phyloP scores from a whole-genome alignment of 2,329 filamentous ascomycete genomes.

The Alternaria brassicicola region DNA sequence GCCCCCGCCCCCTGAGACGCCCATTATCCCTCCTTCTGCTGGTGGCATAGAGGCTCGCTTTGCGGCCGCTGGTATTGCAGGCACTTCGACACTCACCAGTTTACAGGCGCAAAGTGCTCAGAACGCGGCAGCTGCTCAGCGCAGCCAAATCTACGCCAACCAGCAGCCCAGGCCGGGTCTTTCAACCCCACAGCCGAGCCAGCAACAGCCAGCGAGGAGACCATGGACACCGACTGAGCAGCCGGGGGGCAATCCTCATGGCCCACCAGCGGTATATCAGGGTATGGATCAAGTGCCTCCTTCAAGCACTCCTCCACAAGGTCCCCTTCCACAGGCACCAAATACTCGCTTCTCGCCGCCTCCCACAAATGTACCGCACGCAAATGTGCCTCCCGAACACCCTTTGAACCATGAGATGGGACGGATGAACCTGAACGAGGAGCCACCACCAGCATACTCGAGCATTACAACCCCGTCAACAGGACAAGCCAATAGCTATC shows the following conservation, averaged over 20 bases:
- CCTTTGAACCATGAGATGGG: conserved; percentile 87
- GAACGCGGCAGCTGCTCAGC: conserved; percentile 81
- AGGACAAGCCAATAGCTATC: conserved; percentile 64
- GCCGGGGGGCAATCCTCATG: conserved; percentile 84
- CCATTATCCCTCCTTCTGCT: conserved; percentile 74
- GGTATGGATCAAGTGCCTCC: conserved; percentile 71
- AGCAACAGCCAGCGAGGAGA: conserved; percentile 58
- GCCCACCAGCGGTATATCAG: conserved; percentile 90
- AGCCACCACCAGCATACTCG: conserved; percentile 94
- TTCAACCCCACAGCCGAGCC: conserved; percentile 51
- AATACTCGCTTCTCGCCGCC: conserved; percentile 34
- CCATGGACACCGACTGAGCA: conserved; percentile 96
- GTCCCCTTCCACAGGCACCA: conserved; percentile 39
- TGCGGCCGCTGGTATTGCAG: conserved; percentile 88
- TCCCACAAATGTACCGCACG: conserved; percentile 20
- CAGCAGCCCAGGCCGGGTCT: conserved; percentile 55
- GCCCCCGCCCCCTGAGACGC: conserved; percentile 92
- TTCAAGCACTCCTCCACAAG: conserved; percentile 51
- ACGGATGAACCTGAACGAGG: conserved; percentile 77
- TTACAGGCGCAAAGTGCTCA: conserved; percentile 76
- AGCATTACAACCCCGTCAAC: conserved; percentile 61
- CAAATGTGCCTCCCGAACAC: conserved; percentile 53
- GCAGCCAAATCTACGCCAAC: conserved; percentile 74
- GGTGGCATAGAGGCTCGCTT: conserved; percentile 91
- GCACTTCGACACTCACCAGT: conserved; percentile 79